Base-by-base conservation (phyloP, 768 basidiomycete genomes). In the Saitozyma podzolica region DNA sequence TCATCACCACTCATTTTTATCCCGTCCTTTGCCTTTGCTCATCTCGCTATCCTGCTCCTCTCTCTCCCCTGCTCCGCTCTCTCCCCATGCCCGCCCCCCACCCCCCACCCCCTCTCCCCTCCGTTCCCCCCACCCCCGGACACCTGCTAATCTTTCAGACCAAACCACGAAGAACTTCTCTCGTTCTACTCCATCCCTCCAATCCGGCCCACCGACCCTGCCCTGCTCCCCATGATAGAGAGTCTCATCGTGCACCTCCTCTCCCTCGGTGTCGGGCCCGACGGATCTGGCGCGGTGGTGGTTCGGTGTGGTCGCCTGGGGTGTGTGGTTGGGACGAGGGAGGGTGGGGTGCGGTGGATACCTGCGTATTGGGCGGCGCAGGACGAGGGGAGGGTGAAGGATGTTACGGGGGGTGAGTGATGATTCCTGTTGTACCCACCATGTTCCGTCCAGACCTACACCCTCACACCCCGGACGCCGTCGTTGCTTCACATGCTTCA, bases 151-250 rank as follows among this genome's bases (percentile, higher is more conserved):
- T 9, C 17, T 8, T 37, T 40, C 74, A 72, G 51, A 73, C 75
- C 16, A 77, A 77, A 54, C 75, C 74, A 59, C 70, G 73, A 63
- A 73, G 74, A 51, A 58, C 74, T 1, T n/a, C 53, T 76, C 7
- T 69, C 71, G 0, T 41, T 76, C 40, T 70, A 67, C 47, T 40
- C 16, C 10, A 59, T 59, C 9, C 63, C 67, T 8, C 53, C 39
- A 13, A 56, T 37, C 11, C 8, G 51, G 3, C 41, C 66, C 11
- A 45, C 66, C 14, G 53, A 66, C n/a, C 64, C 69, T 3, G 40
- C 58, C 13, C 48, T 72, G 20, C 9, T 13, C 43, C 56, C 67
- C 1, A 60, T 57, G 0, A 51, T 76, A 19, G 68, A 74, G 55
- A 17, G 37, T 3, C 11, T 76, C 47, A 62, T 69, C 13, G 11